Evolutionary conservation across 345 rosid genomes (phyloP), one percentile per base, ranked within the genome.

Genomic region (Populus pruinosa): DNA sequence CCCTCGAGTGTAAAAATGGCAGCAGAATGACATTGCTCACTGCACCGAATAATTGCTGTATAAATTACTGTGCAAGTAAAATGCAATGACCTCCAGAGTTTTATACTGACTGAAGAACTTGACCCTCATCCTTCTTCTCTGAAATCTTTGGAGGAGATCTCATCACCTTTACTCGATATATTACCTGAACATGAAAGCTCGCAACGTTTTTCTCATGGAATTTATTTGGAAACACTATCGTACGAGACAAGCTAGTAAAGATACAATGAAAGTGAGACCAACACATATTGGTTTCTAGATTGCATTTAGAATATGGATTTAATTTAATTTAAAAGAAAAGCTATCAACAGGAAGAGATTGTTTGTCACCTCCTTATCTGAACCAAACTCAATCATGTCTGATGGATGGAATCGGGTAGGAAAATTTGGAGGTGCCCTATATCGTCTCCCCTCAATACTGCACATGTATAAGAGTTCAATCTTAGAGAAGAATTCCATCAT

Each of bases 131-230:
- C 69, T 77, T 78, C 76, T 75, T 78, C 27, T 81, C 49, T 50
- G 67, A 74, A 72, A 49, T 36, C 23, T 76, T 78, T 0, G 81
- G 41, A 13, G 84, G 79, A 62, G 88, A 82, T 61, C 89, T 79
- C 68, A 87, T 71, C 84, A 87, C 97, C 84, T 94, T 94, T 5
- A 94, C 97, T 65, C 87, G 89, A 72, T 88, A 91, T n/a, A 74
- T 76, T 13, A 90, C 94, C 98, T 94, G 90, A 82, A 81, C 21
- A 62, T 20, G 18, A 27, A 75, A 74, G 68, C 44, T 59, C 41
- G n/a, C 47, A 59, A 5, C 33, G 4, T 55, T 53, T 25, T n/a
- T 70, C 67, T 21, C 33, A 29, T 16, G 17, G 1, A 56, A 56
- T 56, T 56, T 56, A 56, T n/a, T 9, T n/a, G 63, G 63, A 56